phyloP scores from a whole-genome alignment of 495 filamentous ascomycete genomes.

The Eremomyces bilateralis region DNA sequence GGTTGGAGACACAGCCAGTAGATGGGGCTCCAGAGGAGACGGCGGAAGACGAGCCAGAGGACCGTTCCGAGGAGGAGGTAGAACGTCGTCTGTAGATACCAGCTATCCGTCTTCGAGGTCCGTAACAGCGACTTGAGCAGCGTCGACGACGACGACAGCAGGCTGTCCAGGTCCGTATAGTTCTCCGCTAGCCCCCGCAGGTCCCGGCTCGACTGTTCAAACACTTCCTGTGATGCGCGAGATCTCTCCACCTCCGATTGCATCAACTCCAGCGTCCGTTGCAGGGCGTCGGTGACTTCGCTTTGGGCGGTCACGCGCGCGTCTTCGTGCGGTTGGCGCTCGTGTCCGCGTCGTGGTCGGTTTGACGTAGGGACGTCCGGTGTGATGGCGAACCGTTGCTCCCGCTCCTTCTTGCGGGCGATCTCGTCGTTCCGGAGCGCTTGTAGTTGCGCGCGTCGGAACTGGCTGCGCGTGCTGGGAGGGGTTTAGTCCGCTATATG shows the following conservation, averaged over 20 bases:
- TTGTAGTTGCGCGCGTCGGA: conserved; percentile 64
- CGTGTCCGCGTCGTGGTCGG: conserved; percentile 3
- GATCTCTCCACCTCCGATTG: conserved; percentile 59
- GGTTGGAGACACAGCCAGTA: conserved; percentile 80
- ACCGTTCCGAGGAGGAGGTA: conserved; percentile 59
- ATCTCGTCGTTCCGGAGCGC: conserved; percentile 56
- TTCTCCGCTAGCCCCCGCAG: conserved; percentile 55
- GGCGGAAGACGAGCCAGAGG: conserved; percentile 63
- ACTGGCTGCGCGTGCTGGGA: conserved; percentile 44
- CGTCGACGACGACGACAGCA: conserved; percentile 48
- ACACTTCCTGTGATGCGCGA: conserved; percentile 69
- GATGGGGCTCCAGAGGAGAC: conserved; percentile 69
- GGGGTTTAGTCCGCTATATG: conserved; percentile 5
- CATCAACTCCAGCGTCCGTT: conserved; percentile 70
- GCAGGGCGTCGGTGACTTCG: conserved; percentile 67
- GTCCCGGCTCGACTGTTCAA: conserved; percentile 60
- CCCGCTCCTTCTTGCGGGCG: conserved; percentile 50
- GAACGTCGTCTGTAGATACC: conserved; percentile 81
- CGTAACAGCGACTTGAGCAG: conserved; percentile 60
- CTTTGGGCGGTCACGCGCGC: conserved; percentile 46
- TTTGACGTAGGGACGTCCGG: conserved; percentile 15
- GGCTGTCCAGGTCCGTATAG: conserved; percentile 54
- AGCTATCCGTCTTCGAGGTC: conserved; percentile 85
- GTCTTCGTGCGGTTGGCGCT: conserved; percentile 38
- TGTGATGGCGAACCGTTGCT: conserved; percentile 45